A percentile compares a stretch with the other conserved stretches of the same genome.
Conservation (phyloP, 2,329 filamentous ascomycete species). For the Volutella citrinella region DNA sequence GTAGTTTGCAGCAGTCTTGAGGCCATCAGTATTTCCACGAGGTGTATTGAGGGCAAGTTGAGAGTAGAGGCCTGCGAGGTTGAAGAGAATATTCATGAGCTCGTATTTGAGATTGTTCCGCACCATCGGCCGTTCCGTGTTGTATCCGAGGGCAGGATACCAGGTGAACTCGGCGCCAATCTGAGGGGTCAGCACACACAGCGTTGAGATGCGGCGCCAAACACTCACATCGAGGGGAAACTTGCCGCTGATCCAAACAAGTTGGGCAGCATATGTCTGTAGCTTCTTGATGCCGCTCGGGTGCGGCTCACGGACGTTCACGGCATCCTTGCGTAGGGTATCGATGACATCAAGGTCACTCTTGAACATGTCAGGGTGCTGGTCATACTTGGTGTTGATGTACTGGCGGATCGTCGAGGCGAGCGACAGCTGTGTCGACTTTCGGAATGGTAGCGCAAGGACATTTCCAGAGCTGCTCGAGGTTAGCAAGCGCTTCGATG, state of each 20-base stretch:
- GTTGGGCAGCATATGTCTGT: conserved; percentile 86
- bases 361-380: conserved; percentile 95
- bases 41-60: conserved; percentile 84
- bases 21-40: conserved; percentile 72
- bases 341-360: conserved; percentile 85
- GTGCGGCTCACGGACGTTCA: conserved; percentile 86
- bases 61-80: conserved; percentile 88
- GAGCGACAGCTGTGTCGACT: conserved; percentile 74
- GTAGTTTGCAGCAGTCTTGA: conserved; percentile 86
- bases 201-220: not conserved
- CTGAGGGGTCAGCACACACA: conserved; percentile 40
- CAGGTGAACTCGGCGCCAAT: conserved; percentile 94
- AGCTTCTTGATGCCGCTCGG: conserved; percentile 81
- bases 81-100: conserved; percentile 88
- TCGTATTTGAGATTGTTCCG: conserved; percentile 74
- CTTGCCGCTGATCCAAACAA: conserved; percentile 91
- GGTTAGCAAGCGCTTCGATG: not conserved
- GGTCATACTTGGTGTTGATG: conserved; percentile 97
- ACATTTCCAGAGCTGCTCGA: conserved; percentile 47
- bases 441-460: conserved; percentile 83
- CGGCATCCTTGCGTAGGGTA: conserved; percentile 75
- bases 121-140: conserved; percentile 68
- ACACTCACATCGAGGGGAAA: conserved; percentile 81
- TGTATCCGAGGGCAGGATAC: conserved; percentile 92
- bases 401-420: conserved; percentile 86